Evolutionary conservation across 495 filamentous ascomycete genomes (phyloP), one percentile per base, ranked within the genome.

Genomic region (Daldinia childiae): DNA sequence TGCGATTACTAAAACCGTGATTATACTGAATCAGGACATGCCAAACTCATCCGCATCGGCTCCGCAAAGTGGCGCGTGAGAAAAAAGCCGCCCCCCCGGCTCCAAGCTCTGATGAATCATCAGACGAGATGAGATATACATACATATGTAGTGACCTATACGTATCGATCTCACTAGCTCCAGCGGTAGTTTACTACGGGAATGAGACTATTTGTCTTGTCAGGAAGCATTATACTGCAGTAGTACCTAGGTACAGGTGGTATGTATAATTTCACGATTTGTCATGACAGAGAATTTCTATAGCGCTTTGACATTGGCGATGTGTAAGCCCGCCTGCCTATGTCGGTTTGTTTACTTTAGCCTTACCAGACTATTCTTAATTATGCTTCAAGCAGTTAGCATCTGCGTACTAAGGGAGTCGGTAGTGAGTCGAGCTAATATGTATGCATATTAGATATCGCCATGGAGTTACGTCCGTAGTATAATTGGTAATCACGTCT

Each of bases 31-130:
- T 58, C 30, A 32, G 43, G 43, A 24, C 9, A 21, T 24, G 24
- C 43, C 24, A 48, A 48, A 48, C 19, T 36, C 12, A 1, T 59
- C 64, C 64, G 56, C 43, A 66, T 21, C 55, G 64, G 39, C 24
- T 59, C 64, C 64, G 64, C 64, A 52, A 39, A 32, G 56, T 32
- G 56, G 64, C 7, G 56, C 15, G 45, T n/a, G 24, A 30, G 12
- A 26, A 12, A 54, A 54, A 66, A n/a, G 27, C 27, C 27, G 27
- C 12, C 56, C 32, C 30, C 32, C 56, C 17, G 56, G n/a, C 19
- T 19, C 32, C 14, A 26, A 12, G 32, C 12, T 1, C 39, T 66
- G 55, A 34, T 43, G 58, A 62, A n/a, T 62, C 58, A 62, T 62
- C 43, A 50, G 38, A 6, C 24, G 34, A 30, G 21, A 60, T 45